Evolutionary conservation across 441 rosid species (phyloP), one percentile per base, ranked within the genome.

Genomic region (Manihot esculenta): DNA sequence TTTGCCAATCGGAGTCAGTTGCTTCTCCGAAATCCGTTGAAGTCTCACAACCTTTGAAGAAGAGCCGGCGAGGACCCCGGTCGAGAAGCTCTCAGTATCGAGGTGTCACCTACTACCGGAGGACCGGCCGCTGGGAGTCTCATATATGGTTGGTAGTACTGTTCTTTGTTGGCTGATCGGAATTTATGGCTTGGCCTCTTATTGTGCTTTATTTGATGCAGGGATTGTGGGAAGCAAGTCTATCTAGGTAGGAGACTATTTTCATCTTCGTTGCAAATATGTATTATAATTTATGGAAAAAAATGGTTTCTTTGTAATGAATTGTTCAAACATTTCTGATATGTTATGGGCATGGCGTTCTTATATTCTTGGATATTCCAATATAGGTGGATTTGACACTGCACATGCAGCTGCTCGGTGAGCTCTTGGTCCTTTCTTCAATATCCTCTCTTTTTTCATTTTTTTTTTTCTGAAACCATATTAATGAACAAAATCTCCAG

Each of bases 171-270:
- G 38, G 66, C 73, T 63, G 69, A 75, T 77, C 70, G 60, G 73
- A 71, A 51, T 51, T 69, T 65, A 23, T 48, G 17, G 51, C 7
- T 35, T 35, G 41, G 41, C 7, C 41, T 35, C 41, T 35, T 35
- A 35, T 35, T 3, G 41, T 35, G 3, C 5, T 35, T 4, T 35
- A 5, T 65, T 14, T 71, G 71, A 56, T 80, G 83, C 89, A 94
- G 99, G 98, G 99, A 95, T 81, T 95, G 98, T 76, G 98, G 99
- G 71, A 95, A 91, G 82, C 99, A 95, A 72, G 98, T 95, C 74
- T 95, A 95, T 76, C 85, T 95, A 76, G 99, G 99, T 95, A 89
- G 72, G 69, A 23, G 47, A 30, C 30, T 49, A 67, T 47, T 55
- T 26, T 69, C 15, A 11, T 8, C 9, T 41, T 71, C 66, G 26